Percentiles rank a stretch among this genome's conserved stretches.
Conservation (phyloP, 1,284 basidiomycete species). For the Leccinum huronense region DNA sequence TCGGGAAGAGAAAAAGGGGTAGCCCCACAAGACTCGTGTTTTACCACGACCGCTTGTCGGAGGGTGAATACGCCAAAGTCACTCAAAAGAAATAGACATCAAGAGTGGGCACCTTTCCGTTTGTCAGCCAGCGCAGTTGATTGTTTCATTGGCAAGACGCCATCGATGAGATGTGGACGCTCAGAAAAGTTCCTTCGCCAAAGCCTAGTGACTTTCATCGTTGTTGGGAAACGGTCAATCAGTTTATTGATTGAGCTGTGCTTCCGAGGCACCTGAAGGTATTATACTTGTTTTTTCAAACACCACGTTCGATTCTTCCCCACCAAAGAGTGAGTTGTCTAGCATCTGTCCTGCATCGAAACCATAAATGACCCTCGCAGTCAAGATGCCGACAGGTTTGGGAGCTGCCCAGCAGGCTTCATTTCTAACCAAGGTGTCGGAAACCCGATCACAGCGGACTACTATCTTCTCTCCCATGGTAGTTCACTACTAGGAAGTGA, state of each 20-base stretch:
- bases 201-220: conserved; percentile 36
- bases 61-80: conserved; percentile 55
- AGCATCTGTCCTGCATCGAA: not conserved
- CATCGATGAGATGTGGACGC: conserved; percentile 26
- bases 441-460: conserved; percentile 70
- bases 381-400: conserved; percentile 53
- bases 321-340: conserved; percentile 22
- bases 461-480: conserved; percentile 57
- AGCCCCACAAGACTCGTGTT: conserved; percentile 44
- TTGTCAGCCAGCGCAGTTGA: not conserved
- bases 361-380: conserved; percentile 13
- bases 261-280: not conserved
- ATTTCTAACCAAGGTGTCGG: conserved; percentile 65
- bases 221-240: conserved; percentile 41
- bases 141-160: conserved; percentile 21
- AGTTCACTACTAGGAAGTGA: conserved; percentile 51
- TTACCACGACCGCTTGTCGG: conserved; percentile 64
- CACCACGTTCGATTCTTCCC: conserved; percentile 47
- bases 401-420: conserved; percentile 67
- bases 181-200: not conserved
- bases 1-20: conserved; percentile 8
- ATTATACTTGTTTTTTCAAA: conserved; percentile 13
- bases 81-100: conserved; percentile 48
- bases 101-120: conserved; percentile 35
- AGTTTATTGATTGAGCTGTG: conserved; percentile 4